Conservation (phyloP, 148 eudicot species). For the Rheum nobile region DNA sequence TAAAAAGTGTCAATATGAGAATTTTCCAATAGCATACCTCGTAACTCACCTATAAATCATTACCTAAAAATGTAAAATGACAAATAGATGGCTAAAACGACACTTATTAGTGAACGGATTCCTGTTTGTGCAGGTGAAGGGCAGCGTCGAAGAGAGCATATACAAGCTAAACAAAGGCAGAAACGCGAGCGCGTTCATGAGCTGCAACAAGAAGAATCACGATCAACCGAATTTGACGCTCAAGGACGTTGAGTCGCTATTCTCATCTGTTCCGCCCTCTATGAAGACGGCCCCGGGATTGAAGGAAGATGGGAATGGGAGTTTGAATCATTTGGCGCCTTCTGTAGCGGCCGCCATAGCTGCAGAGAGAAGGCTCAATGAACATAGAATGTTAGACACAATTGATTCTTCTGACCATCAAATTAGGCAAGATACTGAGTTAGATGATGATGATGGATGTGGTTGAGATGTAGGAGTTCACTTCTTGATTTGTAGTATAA, state of each 20-base stretch:
- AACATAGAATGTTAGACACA: constrained; percentile 6
- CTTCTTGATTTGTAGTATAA: background rate
- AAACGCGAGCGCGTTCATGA: constrained; percentile 44
- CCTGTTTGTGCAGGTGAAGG: constrained; percentile 48
- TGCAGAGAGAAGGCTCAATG: constrained; percentile 65
- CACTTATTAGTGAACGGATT: too few relatives aligned
- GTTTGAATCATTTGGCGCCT: constrained; percentile 62
- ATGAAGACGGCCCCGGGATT: background rate
- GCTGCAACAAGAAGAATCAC: constrained; percentile 75
- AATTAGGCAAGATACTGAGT: background rate
- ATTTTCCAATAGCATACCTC: too few relatives aligned
- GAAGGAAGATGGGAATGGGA: constrained; percentile 23
- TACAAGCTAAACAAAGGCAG: constrained; percentile 65
- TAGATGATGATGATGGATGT: too few relatives aligned
- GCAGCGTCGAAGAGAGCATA: constrained; percentile 92
- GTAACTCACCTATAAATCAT: background rate
- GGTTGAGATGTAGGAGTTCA: background rate
- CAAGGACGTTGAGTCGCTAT: constrained; percentile 70
- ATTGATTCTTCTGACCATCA: background rate
- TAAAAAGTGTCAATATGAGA: too few relatives aligned
- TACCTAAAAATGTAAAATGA: background rate
- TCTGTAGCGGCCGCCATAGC: constrained; percentile 79
- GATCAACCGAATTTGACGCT: constrained; percentile 77
- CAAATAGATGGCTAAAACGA: too few relatives aligned
- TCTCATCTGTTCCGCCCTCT: constrained; percentile 25